Conservation (phyloP, 2,329 filamentous ascomycete genomes). For the Gnomoniopsis smithogilvyi region DNA sequence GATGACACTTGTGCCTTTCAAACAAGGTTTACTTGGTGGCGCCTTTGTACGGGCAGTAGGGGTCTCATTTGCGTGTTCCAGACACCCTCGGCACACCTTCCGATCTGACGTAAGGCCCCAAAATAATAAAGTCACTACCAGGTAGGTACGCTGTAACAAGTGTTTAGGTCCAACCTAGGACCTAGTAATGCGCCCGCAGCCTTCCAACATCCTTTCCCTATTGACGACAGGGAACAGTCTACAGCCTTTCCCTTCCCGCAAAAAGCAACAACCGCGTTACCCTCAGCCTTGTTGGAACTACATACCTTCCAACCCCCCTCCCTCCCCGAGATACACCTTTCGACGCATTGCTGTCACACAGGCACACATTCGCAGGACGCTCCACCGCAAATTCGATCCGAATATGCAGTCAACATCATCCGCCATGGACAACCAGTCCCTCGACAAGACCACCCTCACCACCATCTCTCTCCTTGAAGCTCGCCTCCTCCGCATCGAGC, state of each 20-base stretch:
- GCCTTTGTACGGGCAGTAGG: too few relatives aligned
- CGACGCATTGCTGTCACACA: too few relatives aligned
- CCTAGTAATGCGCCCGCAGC: too few relatives aligned
- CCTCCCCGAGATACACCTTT: too few relatives aligned
- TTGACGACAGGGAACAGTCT: too few relatives aligned
- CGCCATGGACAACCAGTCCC: constrained; percentile 26
- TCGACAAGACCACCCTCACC: constrained; percentile 51
- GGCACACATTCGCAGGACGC: neutral
- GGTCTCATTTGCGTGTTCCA: neutral
- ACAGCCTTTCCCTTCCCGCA: too few relatives aligned
- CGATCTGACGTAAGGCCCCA: neutral
- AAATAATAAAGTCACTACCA: neutral
- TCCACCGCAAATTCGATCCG: neutral
- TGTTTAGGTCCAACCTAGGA: too few relatives aligned
- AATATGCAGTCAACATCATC: neutral
- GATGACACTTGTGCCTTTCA: neutral
- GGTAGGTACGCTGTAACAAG: neutral
- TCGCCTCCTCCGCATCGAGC: constrained; percentile 58
- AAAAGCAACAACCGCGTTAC: too few relatives aligned
- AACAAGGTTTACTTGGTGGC: too few relatives aligned
- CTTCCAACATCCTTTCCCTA: too few relatives aligned
- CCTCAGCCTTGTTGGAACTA: too few relatives aligned
- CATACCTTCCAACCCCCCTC: too few relatives aligned
- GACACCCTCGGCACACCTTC: neutral
- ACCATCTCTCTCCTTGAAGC: constrained; percentile 56